Evolutionary conservation across 495 filamentous ascomycete genomes (phyloP).

Genomic region (Aspergillus leporis): DNA sequence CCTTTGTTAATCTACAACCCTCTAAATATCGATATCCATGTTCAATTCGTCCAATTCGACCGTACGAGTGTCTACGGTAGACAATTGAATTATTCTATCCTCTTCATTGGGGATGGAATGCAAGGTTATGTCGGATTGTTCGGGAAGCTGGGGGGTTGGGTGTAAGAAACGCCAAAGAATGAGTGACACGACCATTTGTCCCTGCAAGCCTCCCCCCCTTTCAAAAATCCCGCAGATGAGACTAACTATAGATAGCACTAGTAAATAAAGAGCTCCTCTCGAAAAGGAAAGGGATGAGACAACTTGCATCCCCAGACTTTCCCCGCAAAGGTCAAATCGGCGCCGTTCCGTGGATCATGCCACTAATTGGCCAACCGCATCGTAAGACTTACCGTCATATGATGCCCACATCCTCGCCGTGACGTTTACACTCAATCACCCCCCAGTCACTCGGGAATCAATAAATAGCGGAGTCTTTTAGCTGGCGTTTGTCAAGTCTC

Average conservation of each 20-base stretch:
- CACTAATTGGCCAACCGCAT: background rate
- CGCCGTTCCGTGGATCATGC: background rate
- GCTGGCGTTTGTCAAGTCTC: background rate
- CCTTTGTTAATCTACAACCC: no score
- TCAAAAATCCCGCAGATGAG: no score
- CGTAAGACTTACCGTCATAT: background rate
- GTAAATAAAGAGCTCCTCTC: no score
- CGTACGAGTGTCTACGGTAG: no score
- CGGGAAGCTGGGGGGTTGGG: no score
- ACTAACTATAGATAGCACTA: no score
- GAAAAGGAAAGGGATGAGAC: background rate
- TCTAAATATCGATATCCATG: no score
- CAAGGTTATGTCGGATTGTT: no score
- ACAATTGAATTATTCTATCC: no score
- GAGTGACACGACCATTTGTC: background rate
- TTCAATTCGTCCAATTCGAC: no score
- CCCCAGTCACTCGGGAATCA: background rate
- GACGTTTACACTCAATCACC: background rate
- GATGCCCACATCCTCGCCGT: background rate
- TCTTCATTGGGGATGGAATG: no score
- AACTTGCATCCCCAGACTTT: background rate
- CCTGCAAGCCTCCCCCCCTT: background rate
- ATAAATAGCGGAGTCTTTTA: background rate
- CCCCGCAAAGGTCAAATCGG: background rate
- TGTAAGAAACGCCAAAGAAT: background rate